phyloP scores from a whole-genome alignment of 768 basidiomycete species.

The Jaapia argillacea region DNA sequence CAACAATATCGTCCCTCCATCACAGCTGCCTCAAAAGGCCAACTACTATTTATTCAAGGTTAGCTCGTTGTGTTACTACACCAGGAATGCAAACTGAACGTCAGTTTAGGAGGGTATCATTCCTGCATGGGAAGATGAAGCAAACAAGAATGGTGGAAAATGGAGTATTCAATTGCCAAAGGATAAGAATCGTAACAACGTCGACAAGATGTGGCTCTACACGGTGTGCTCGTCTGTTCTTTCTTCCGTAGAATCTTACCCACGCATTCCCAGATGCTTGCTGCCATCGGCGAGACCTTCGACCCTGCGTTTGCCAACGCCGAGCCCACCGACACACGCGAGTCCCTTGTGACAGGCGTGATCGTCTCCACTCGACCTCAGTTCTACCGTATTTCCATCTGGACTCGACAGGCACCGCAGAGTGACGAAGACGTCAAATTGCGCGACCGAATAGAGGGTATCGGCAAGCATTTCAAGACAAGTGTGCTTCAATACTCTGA shows the following conservation, averaged over 20 bases:
- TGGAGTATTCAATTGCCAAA: conserved; percentile 97
- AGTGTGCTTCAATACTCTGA: conserved; percentile 77
- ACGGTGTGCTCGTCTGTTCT: conserved; percentile 45
- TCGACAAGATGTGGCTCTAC: conserved; percentile 98
- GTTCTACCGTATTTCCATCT: conserved; percentile 96
- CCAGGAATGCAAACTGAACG: background rate
- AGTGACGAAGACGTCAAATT: conserved; percentile 41
- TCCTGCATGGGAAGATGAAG: conserved; percentile 95
- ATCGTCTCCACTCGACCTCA: conserved; percentile 91
- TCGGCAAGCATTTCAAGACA: conserved; percentile 88
- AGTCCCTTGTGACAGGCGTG: conserved; percentile 67
- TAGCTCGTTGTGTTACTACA: conserved; percentile 12
- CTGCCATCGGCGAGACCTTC: conserved; percentile 98
- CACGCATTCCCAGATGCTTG: conserved; percentile 70
- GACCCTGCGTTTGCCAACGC: conserved; percentile 62
- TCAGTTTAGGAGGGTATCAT: conserved; percentile 77
- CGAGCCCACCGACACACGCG: conserved; percentile 31
- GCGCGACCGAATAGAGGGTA: conserved; percentile 71
- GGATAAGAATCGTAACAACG: conserved; percentile 76
- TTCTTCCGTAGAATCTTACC: background rate
- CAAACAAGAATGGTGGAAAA: conserved; percentile 95
- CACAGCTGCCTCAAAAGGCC: conserved; percentile 87
- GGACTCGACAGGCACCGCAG: conserved; percentile 81
- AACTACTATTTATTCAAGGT: conserved; percentile 99
- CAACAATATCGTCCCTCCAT: conserved; percentile 96